A percentile compares a stretch with the other conserved stretches of the same genome.
These are phyloP conservation scores for Coemansia sp. DNA, from an alignment of 192 early-diverging fungal species.

Conservation along the genomic window DNA sequence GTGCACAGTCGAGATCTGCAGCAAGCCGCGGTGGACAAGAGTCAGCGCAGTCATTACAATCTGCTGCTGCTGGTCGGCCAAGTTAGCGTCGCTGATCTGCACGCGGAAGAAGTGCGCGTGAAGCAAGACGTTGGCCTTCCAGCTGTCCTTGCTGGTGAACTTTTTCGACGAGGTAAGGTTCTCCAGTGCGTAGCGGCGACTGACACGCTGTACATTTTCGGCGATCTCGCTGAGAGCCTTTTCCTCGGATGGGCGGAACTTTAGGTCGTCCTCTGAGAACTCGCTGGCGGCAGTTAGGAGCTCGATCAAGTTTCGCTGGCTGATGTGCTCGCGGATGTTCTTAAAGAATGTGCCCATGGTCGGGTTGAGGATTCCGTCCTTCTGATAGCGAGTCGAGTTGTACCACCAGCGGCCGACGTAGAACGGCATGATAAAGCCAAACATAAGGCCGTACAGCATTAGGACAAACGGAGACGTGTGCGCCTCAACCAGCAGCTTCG, in stretches of 20 bases:
- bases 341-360: constrained; percentile 94
- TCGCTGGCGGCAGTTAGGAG: constrained; percentile 76
- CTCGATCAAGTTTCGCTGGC: constrained; percentile 71
- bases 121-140: constrained; percentile 79
- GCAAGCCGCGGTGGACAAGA: constrained; percentile 79
- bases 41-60: constrained; percentile 76
- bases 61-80: constrained; percentile 63
- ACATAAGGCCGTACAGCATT: constrained; percentile 81
- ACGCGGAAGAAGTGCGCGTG: constrained; percentile 85
- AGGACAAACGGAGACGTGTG: constrained; percentile 85
- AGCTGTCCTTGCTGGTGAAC: constrained; percentile 50
- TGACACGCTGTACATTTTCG: constrained; percentile 43
- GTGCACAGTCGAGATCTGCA: constrained; percentile 85
- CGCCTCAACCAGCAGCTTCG: constrained; percentile 86
- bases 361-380: constrained; percentile 84
- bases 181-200: constrained; percentile 43
- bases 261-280: constrained; percentile 60
- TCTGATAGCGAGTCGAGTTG: constrained; percentile 83
- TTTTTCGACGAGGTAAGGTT: constrained; percentile 54
- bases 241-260: constrained; percentile 56
- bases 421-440: constrained; percentile 88
- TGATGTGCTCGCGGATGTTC: constrained; percentile 80
- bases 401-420: constrained; percentile 97
- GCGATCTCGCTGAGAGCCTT: constrained; percentile 54
- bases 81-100: constrained; percentile 58